A percentile compares a stretch with the other conserved stretches of the same genome.
These are phyloP conservation scores for Rugonectria rugulosa DNA, from an alignment of 2,329 filamentous ascomycete species.

Conservation along the genomic window DNA sequence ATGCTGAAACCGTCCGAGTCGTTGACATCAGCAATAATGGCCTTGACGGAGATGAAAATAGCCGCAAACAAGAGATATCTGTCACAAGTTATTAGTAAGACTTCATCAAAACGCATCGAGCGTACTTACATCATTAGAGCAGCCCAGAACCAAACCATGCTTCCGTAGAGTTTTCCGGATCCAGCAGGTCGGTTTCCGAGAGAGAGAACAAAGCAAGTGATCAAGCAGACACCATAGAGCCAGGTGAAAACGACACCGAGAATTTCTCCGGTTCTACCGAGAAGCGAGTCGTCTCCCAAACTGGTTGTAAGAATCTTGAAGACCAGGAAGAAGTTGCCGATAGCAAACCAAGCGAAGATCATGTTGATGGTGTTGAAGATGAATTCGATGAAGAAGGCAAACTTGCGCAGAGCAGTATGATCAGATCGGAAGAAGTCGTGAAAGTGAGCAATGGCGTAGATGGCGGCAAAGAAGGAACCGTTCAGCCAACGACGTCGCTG, in stretches of 20 bases:
- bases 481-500: constrained; percentile 98
- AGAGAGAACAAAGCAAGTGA: constrained; percentile 94
- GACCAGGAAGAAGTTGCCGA: constrained; percentile 98
- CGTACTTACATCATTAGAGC: constrained; percentile 83
- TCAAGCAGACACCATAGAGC: constrained; percentile 89
- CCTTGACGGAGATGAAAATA: constrained; percentile 89
- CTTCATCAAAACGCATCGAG: background rate
- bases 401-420: constrained; percentile 85
- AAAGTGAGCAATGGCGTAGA: constrained; percentile 94
- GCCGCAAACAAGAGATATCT: constrained; percentile 94
- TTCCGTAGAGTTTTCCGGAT: constrained; percentile 91
- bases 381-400: constrained; percentile 92
- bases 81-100: constrained; percentile 32
- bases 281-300: constrained; percentile 71
- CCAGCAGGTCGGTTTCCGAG: constrained; percentile 95
- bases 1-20: constrained; percentile 71
- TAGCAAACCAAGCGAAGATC: constrained; percentile 98
- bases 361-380: constrained; percentile 94
- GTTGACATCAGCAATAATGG: constrained; percentile 76
- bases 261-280: constrained; percentile 80
- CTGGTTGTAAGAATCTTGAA: constrained; percentile 96
- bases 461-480: constrained; percentile 96
- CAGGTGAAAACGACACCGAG: constrained; percentile 93
- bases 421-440: constrained; percentile 95
- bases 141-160: constrained; percentile 99